Base-by-base conservation (phyloP, 1,284 basidiomycete species). In the Taiwanofungus camphoratus region DNA sequence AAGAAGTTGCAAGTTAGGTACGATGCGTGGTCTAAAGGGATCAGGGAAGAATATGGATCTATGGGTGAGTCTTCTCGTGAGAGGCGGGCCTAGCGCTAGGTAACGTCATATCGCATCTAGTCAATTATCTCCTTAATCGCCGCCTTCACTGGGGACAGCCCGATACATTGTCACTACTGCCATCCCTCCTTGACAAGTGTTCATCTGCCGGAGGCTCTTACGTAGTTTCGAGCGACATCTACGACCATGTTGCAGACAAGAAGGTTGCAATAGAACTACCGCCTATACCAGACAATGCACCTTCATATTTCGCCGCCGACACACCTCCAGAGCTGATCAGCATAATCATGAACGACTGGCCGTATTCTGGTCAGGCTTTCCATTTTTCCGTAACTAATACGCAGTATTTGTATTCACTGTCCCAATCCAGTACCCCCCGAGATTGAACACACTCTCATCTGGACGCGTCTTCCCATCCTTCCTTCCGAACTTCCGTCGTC, bases 281-380 rank as follows among this genome's bases (percentile, higher is more conserved):
- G 11, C 51, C 48, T 1, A 50, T 64, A 12, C 58, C 61, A 6
- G 39, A 55, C 21, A 50, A 60, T 22, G 51, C 65, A 26, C 71
- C 76, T 15, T 56, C 65, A 15, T 84, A 85, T 59, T 89, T 90
- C 59, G 79, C 70, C 23, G 73, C 74, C 5, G 70, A 82, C 51
- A 77, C 76, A 9, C 73, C 80, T 1, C 53, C 69, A 5, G 66
- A 76, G 29, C 67, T 77, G 41, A 68, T 87, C 51, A 85, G 79
- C 55, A 79, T 90, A 49, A 83, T 84, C 41, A 79, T 71, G 56
- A 90, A 90, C 54, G 86, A 88, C 56, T 90, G 87, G 87, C 87
- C 87, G 0, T 90, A 90, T 60, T 87, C 84, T 20, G 78, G 84
- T 84, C 52, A 27, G 64, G 33, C n/a, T 36, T 31, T 3, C n/a